These are phyloP conservation scores for Fusarium liriodendri DNA, from an alignment of 2,329 filamentous ascomycete genomes.

Conservation along the genomic window DNA sequence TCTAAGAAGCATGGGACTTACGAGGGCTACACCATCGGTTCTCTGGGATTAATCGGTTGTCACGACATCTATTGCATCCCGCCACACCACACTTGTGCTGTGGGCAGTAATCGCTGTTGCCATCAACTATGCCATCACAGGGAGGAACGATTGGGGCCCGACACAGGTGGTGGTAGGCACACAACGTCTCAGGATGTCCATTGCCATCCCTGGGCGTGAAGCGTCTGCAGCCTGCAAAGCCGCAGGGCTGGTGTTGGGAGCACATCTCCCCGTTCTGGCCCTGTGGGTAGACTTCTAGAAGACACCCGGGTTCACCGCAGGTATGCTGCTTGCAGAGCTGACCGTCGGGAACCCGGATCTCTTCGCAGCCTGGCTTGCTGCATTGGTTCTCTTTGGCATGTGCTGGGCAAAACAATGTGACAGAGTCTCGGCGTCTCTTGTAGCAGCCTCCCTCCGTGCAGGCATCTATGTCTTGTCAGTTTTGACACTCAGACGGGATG, in stretches of 20 bases:
- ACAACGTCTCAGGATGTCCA: slow-evolving; percentile 2
- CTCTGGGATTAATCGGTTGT: background rate
- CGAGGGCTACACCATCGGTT: slow-evolving; percentile 27
- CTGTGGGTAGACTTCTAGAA: background rate
- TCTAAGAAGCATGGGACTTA: background rate
- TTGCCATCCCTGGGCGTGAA: background rate
- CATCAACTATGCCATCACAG: slow-evolving; percentile 15
- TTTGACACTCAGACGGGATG: background rate
- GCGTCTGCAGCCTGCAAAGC: slow-evolving; percentile 3
- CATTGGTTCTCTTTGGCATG: slow-evolving; percentile 15
- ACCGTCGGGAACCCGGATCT: background rate
- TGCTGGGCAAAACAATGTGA: slow-evolving; percentile 4
- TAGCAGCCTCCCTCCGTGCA: slow-evolving; percentile 17
- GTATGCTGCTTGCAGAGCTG: slow-evolving; percentile 14
- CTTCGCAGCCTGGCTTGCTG: background rate
- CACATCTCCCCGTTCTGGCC: slow-evolving; percentile 4
- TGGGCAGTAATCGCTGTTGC: slow-evolving; percentile 10
- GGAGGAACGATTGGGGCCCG: background rate
- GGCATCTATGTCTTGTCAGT: slow-evolving; percentile 3
- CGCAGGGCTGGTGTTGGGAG: slow-evolving; percentile 27
- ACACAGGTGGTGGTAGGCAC: slow-evolving; percentile 24
- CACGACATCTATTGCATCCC: slow-evolving; percentile 8
- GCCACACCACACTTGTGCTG: slow-evolving; percentile 23
- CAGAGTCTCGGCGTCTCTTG: background rate
- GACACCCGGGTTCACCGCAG: slow-evolving; percentile 6